Evolutionary conservation across 371 early-diverging fungal genomes (phyloP), one percentile per base, ranked within the genome.

Genomic region (Mucor piriformis): DNA sequence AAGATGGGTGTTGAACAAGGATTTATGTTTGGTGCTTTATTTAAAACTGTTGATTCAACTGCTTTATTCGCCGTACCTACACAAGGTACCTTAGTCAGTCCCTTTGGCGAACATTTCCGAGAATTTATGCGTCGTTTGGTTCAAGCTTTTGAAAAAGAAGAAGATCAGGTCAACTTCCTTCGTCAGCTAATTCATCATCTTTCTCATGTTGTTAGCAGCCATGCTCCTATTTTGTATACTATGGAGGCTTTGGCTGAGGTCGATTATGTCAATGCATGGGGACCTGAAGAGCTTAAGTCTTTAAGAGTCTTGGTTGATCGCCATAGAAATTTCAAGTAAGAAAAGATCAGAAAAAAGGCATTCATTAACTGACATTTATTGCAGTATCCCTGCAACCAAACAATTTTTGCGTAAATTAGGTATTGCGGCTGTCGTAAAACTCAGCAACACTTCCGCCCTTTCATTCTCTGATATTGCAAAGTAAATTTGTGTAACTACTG

Each of bases 391-490:
- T 25, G 72, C 70, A 25, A 63, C 70, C 2, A 71, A 70, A 21
- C 54, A 70, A 10, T 79, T 69, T 47, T 38, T 76, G 42, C 74
- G 79, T 18, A 70, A 69, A 50, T 61, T 79, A 6, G 66, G 72
- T 43, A 69, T 72, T 27, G 25, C 52, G 37, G 67, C 66, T 10
- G 42, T 69, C 8, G 61, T 67, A 12, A 61, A 58, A 18, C 54
- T 74, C 10, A 47, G 69, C 2, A 55, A 74, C 46, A 52, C 65
- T 3, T 18, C 57, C 0, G 21, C 48, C 0, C 59, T 79, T n/a
- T 67, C 73, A 8, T 79, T 79, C 24, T 72, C 74, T 4, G 79
- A 79, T 61, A 57, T 76, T 6, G 79, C 79, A 51, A 79, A 79
- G 77, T 74, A 72, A 54, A 52, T 46, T 33, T 15, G 24, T 3